phyloP scores from a whole-genome alignment of 306 rosid species.

The Quercus suber region DNA sequence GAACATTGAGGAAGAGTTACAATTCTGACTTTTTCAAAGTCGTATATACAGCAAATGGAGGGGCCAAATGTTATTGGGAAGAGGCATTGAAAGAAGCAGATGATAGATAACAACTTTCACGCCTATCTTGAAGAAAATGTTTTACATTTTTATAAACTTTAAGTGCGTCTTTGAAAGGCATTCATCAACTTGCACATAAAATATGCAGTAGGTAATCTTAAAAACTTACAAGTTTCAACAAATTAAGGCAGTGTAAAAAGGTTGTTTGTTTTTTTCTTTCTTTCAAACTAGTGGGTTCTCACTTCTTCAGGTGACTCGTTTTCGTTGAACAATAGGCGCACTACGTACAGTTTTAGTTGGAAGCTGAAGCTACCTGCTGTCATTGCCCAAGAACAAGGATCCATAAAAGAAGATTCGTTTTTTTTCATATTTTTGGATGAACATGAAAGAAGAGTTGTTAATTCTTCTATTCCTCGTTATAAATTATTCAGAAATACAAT shows the following conservation, averaged over 20 bases:
- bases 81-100: background rate
- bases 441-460: too few relatives aligned
- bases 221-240: conserved; percentile 8
- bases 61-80: background rate
- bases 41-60: background rate
- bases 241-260: background rate
- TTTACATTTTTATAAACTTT: background rate
- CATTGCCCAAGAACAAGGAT: too few relatives aligned
- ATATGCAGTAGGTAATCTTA: conserved; percentile 18
- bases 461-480: too few relatives aligned
- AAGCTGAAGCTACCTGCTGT: too few relatives aligned
- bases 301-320: background rate
- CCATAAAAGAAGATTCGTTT: too few relatives aligned
- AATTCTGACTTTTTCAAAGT: too few relatives aligned
- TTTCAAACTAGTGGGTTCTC: background rate
- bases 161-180: conserved; percentile 25
- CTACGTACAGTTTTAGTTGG: too few relatives aligned
- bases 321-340: too few relatives aligned
- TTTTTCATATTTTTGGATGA: too few relatives aligned
- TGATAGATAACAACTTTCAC: background rate
- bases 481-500: too few relatives aligned
- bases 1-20: too few relatives aligned
- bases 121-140: background rate
- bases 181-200: conserved; percentile 13
- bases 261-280: background rate